Evolutionary conservation across 768 basidiomycete genomes (phyloP), one percentile per base, ranked within the genome.

Genomic region (Daedaleopsis nitida): DNA sequence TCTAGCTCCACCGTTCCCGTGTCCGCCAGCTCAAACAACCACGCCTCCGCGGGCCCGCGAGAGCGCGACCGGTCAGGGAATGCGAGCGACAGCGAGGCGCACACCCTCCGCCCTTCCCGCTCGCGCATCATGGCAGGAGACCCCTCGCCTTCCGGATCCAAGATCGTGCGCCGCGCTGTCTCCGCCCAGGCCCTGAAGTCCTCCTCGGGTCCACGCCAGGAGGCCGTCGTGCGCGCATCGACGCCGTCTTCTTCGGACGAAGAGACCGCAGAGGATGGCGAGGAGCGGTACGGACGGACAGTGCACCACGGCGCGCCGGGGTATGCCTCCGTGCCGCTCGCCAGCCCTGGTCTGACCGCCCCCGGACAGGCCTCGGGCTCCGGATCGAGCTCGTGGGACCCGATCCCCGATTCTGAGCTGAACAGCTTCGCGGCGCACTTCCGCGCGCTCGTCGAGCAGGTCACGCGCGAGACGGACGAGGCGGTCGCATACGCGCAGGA

Each of bases 381-480:
- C 23, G 44, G 53, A 6, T 3, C 39, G 39, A 16, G 34, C 49
- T 19, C 60, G 19, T 60, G 51, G 55, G 49, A 47, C 19, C 52
- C 58, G 7, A 37, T 58, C 3, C 59, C 57, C 16, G 76, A 82
- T 37, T 73, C 67, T 24, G 78, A 83, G 38, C 66, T 78, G 37
- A 72, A 76, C 51, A 70, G 70, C 43, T 83, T 84, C 66, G 77
- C 76, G 3, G 81, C 83, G 59, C 78, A 78, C 21, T 86, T 87
- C 71, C 79, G 78, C 13, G 70, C 77, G 2, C 70, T 86, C 39
- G 75, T 87, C 35, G 73, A 76, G 17, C 81, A 84, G 60, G 79
- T 86, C 45, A 72, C 76, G 35, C 78, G 76, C 23, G 86, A 87
- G 65, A 78, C 83, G 1, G 85, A 85, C 32, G 81, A 80, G 1